These are phyloP conservation scores for Candida maltosa DNA, from an alignment of 805 yeast genomes.

Conservation along the genomic window DNA sequence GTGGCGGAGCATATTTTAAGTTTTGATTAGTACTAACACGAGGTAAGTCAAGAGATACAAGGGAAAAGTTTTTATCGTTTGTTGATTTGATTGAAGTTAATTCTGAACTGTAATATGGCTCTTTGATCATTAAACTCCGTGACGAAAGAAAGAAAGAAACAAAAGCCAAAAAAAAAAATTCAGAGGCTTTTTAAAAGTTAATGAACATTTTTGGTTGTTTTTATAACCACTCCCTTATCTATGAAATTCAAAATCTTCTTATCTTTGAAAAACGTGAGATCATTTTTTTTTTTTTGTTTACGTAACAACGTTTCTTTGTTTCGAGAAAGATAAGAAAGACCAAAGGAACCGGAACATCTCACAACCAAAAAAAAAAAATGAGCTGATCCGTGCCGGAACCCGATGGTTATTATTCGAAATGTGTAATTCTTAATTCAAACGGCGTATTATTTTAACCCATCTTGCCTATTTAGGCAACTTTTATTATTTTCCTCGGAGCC, in stretches of 20 bases:
- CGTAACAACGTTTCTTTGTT: background rate
- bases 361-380: too few relatives aligned
- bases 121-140: conserved; percentile 9
- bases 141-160: background rate
- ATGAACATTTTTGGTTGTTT: background rate
- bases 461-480: too few relatives aligned
- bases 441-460: too few relatives aligned
- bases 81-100: conserved; percentile 10
- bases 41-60: conserved; percentile 9
- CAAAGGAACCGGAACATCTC: background rate
- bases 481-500: too few relatives aligned
- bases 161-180: background rate
- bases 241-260: too few relatives aligned
- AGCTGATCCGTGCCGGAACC: too few relatives aligned
- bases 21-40: conserved; percentile 1
- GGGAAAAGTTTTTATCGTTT: conserved; percentile 8
- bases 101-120: conserved; percentile 12
- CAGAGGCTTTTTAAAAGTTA: background rate
- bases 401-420: too few relatives aligned
- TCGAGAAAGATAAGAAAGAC: background rate
- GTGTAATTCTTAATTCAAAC: too few relatives aligned
- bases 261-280: too few relatives aligned
- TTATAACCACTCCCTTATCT: too few relatives aligned
- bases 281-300: background rate
- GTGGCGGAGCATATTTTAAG: conserved; percentile 1